Percentiles rank a stretch among this genome's conserved stretches.
These are phyloP conservation scores for Fusarium sp. DNA, from an alignment of 2,329 filamentous ascomycete genomes.

Conservation along the genomic window DNA sequence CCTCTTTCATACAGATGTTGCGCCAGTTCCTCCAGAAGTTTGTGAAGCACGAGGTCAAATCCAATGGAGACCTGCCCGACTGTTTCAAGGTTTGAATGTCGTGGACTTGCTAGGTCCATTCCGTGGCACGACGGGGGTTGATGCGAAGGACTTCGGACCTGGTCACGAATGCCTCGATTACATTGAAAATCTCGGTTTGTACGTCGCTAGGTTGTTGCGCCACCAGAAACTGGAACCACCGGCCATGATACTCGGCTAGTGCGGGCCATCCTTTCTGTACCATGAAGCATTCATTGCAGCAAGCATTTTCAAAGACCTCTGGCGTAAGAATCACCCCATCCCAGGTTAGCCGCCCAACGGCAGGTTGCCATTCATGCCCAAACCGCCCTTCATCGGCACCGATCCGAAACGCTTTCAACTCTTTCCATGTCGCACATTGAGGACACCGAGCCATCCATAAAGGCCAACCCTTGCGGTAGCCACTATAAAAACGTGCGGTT, in stretches of 20 bases:
- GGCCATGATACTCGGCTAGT: neutral
- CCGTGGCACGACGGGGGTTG: too few species aligned
- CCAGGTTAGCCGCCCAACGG: neutral
- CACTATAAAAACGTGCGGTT: too few species aligned
- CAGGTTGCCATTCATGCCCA: too few species aligned
- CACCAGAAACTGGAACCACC: neutral
- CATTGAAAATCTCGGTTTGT: too few species aligned
- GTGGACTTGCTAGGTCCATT: too few species aligned
- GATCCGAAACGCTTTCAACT: neutral
- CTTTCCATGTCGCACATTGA: neutral
- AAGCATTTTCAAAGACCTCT: neutral
- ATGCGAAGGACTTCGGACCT: too few species aligned
- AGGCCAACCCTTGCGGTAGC: neutral
- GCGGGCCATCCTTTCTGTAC: rapidly evolving
- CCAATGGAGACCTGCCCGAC: too few species aligned
- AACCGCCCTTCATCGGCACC: neutral
- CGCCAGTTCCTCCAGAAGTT: too few species aligned
- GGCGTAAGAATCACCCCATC: neutral
- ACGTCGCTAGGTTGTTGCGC: neutral
- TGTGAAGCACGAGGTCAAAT: too few species aligned
- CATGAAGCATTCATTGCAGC: neutral
- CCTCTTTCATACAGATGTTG: too few species aligned
- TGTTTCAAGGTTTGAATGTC: too few species aligned
- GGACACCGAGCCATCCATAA: neutral
- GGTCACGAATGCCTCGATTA: too few species aligned